Evolutionary conservation across 176 grass and related monocot species (phyloP).

Genomic region (Neostapfia colusana): DNA sequence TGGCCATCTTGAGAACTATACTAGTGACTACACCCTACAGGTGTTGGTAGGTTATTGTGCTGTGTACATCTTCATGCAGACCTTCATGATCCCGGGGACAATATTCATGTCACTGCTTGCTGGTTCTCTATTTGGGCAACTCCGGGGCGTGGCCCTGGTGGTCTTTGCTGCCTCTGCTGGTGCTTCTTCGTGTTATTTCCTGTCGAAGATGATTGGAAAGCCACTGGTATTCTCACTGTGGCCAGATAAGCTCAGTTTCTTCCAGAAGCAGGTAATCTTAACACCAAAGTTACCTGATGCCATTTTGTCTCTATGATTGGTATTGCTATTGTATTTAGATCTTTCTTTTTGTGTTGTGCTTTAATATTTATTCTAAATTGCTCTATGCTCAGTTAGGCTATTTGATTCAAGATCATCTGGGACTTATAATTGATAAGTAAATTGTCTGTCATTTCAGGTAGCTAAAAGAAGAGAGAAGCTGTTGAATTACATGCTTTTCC

Average conservation of each 20-base stretch:
- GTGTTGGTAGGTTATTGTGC: conserved; percentile 86
- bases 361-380: conserved; percentile 12
- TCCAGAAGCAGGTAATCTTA: conserved; percentile 76
- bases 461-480: conserved; percentile 91
- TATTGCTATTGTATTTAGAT: neutral
- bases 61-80: conserved; percentile 99
- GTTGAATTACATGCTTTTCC: conserved; percentile 96
- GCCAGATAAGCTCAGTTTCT: conserved; percentile 94
- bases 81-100: conserved; percentile 96
- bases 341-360: neutral
- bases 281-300: neutral
- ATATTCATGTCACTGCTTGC: conserved; percentile 99
- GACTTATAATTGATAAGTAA: conserved; percentile 31
- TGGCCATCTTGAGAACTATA: conserved; percentile 94
- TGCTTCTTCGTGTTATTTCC: conserved; percentile 96
- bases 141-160: conserved; percentile 74
- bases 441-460: conserved; percentile 60
- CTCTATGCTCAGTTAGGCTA: conserved; percentile 7
- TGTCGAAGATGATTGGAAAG: conserved; percentile 82
- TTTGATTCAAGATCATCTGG: conserved; percentile 6
- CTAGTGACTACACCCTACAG: conserved; percentile 93
- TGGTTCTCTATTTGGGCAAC: conserved; percentile 80
- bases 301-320: neutral
- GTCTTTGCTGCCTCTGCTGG: conserved; percentile 96
- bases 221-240: conserved; percentile 84